Base-by-base conservation (phyloP, 192 early-diverging fungal species). In the Coemansia sp. region DNA sequence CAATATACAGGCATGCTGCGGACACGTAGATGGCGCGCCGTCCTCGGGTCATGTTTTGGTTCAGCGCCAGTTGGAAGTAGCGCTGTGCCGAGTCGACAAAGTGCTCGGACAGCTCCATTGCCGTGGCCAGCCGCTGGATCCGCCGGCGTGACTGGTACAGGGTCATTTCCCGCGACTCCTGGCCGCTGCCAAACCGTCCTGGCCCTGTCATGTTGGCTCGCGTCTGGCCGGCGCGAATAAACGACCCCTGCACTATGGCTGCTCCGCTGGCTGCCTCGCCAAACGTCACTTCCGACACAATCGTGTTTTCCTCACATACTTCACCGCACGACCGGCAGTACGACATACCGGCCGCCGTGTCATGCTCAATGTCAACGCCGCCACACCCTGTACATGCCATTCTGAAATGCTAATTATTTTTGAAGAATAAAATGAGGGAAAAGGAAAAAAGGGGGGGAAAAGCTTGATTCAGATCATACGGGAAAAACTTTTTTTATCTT, bases 211-310 rank as follows among this genome's bases (percentile, higher is more conserved):
- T 65, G 54, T 71, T 71, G 20, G 72, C 60, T 5, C 80, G 64
- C 69, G 85, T 80, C 67, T 84, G 81, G 40, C 85, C 88, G 14
- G 81, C 83, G 3, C 81, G 81, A 15, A 89, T 83, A 70, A 82
- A 87, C 15, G 87, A 81, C 41, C 89, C 89, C 56, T 86, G 84
- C 11, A 88, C 69, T n/a, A 88, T 79, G 2, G 91, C 90, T 6
- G 89, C 88, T n/a, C 95, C 95, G 43, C 84, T 87, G 20, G 90
- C 63, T 7, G 83, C 81, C 72, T 98, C 96, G 21, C 80, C 84
- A 72, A 98, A 98, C 6, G 89, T 84, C 30, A 96, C 86, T 79
- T 98, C 96, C 0, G 90, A 70, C 14, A 98, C 90, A 46, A 98
- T 94, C 34, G 83, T 83, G 69, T 93, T 93, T 62, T 98, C 91